Percentiles rank a stretch among this genome's conserved stretches.
Evolutionary conservation across 2,329 filamentous ascomycete genomes (phyloP).

Genomic region (Blastomyces emzantsi): DNA sequence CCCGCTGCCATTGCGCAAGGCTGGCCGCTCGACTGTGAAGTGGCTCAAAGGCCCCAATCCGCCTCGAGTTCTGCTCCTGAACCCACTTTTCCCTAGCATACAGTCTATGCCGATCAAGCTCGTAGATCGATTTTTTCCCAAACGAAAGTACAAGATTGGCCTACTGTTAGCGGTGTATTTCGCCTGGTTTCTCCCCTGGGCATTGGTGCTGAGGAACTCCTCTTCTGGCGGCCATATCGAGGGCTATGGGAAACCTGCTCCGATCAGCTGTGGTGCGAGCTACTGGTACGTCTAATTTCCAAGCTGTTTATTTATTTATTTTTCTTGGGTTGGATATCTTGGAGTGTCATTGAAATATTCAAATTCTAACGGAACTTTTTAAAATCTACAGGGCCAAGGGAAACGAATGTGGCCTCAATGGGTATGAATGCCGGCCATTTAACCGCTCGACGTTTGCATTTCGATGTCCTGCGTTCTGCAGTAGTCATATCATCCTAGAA

Average conservation of each 20-base stretch:
- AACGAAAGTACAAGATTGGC: slow-evolving; percentile 37
- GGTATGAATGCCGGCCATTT: slow-evolving; percentile 48
- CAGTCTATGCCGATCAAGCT: slow-evolving; percentile 40
- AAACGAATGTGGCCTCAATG: slow-evolving; percentile 46
- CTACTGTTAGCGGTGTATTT: slow-evolving; percentile 38
- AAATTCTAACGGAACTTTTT: neutral
- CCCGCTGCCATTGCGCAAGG: slow-evolving; percentile 38
- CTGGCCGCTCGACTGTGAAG: slow-evolving; percentile 33
- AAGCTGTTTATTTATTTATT: neutral
- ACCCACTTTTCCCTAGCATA: slow-evolving; percentile 38
- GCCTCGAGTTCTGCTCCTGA: slow-evolving; percentile 38
- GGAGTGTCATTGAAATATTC: neutral
- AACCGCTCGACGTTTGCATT: slow-evolving; percentile 45
- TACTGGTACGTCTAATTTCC: slow-evolving; percentile 33
- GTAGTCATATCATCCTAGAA: slow-evolving; percentile 39
- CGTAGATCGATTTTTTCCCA: slow-evolving; percentile 38
- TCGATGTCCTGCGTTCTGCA: slow-evolving; percentile 49
- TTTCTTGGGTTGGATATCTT: neutral
- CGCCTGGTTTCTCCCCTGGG: slow-evolving; percentile 41
- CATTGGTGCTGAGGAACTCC: slow-evolving; percentile 37
- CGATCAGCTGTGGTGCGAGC: slow-evolving; percentile 38
- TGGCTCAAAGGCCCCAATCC: slow-evolving; percentile 43
- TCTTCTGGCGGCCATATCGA: slow-evolving; percentile 40
- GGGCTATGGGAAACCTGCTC: slow-evolving; percentile 39
- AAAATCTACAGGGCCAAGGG: slow-evolving; percentile 28